These are phyloP conservation scores for Cladobotryum mycophilum DNA, from an alignment of 2,329 filamentous ascomycete species.

Conservation along the genomic window DNA sequence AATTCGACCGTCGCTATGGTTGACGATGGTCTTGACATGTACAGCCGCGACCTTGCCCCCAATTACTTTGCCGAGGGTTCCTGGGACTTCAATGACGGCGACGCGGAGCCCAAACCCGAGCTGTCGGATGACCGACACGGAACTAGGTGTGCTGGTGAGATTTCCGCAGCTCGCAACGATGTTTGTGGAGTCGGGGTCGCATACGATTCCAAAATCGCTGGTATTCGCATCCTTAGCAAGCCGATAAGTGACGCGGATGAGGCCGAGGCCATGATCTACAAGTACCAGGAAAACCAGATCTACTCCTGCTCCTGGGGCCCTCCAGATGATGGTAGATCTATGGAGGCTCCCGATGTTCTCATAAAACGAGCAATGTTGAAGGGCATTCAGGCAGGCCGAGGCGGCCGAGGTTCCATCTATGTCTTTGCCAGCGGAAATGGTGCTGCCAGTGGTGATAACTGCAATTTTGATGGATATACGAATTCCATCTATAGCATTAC, in stretches of 20 bases:
- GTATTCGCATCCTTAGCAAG: slow-evolving; percentile 87
- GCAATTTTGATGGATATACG: slow-evolving; percentile 98
- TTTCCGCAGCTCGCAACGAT: slow-evolving; percentile 85
- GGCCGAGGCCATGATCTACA: slow-evolving; percentile 86
- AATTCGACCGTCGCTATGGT: slow-evolving; percentile 89
- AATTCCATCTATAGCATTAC: slow-evolving; percentile 99
- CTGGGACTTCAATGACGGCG: slow-evolving; percentile 90
- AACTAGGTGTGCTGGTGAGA: slow-evolving; percentile 90
- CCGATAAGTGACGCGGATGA: slow-evolving; percentile 89
- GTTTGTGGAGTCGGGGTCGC: slow-evolving; percentile 95
- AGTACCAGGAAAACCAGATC: slow-evolving; percentile 85
- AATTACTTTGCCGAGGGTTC: slow-evolving; percentile 94
- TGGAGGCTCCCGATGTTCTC: slow-evolving; percentile 87
- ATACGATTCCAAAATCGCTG: slow-evolving; percentile 84
- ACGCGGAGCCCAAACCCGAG: slow-evolving; percentile 71
- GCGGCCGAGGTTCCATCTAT: slow-evolving; percentile 80
- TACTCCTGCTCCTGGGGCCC: slow-evolving; percentile 99
- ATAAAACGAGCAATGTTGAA: slow-evolving; percentile 89
- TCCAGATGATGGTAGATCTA: slow-evolving; percentile 84
- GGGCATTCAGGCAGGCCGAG: slow-evolving; percentile 80
- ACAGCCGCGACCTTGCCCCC: slow-evolving; percentile 82
- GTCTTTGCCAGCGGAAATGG: slow-evolving; percentile 96
- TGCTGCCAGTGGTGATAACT: slow-evolving; percentile 81
- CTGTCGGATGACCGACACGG: slow-evolving; percentile 83
- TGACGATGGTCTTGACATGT: slow-evolving; percentile 93